phyloP scores from a whole-genome alignment of 805 yeast genomes.

The Dipodascus albidus region DNA sequence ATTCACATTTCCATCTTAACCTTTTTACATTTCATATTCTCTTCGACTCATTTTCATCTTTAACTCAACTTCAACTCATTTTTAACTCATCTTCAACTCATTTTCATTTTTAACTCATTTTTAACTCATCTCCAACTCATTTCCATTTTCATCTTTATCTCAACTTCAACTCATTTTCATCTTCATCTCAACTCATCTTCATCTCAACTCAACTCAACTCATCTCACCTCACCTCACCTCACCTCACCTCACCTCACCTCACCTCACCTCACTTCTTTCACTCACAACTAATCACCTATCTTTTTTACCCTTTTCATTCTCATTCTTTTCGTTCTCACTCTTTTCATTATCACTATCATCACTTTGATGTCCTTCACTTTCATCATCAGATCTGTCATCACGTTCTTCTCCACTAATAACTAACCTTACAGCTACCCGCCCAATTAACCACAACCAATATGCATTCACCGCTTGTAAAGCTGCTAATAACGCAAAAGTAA shows the following conservation, averaged over 20 bases:
- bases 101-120: neutral
- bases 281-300: too few species aligned
- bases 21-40: neutral
- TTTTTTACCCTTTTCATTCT: neutral
- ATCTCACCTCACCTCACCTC: too few species aligned
- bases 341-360: constrained; percentile 15
- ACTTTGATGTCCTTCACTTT: constrained; percentile 41
- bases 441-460: constrained; percentile 78
- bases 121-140: neutral
- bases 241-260: too few species aligned
- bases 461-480: constrained; percentile 78
- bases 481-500: constrained; percentile 64
- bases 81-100: neutral
- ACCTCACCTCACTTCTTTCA: too few species aligned
- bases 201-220: neutral
- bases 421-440: constrained; percentile 64
- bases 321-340: neutral
- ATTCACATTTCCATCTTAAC: neutral
- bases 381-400: constrained; percentile 86
- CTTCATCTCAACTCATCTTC: neutral
- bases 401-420: constrained; percentile 46
- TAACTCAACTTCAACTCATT: neutral
- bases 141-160: neutral
- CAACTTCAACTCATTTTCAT: neutral
- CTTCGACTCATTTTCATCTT: neutral